Base-by-base conservation (phyloP, 768 basidiomycete species). In the Rhizopogon vinicolor region DNA sequence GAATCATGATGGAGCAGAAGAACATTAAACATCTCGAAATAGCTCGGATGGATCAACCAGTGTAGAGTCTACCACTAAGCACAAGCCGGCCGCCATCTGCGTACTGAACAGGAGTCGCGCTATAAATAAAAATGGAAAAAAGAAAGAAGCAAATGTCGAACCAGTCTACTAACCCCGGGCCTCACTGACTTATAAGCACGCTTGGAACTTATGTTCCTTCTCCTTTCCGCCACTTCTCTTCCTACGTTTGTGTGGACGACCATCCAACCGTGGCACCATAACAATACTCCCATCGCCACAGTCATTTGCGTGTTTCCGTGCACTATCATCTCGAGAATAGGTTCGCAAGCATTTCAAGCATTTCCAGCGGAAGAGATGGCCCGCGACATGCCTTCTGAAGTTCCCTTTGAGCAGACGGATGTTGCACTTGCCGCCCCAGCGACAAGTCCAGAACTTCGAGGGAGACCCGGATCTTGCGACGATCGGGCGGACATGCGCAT, bases 1-100 rank as follows among this genome's bases (percentile, higher is more conserved):
- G 25, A 25, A 25, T 25, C 25, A 25, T 25, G 93, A 98, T 45
- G 98, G 97, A 97, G 80, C 22, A 22, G 93, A 96, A 66, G 96
- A 99, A 68, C 97, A 99, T 59, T 9, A 31, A 22, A 22, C 22
- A 22, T 22, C 22, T 22, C 22, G 22, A 31, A 31, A 9, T 3
- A 31, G 3, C 31, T 9, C 31, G 7, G 31, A 31, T 31, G 31
- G 31, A 31, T 7, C 31, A 31, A 31, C 31, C 1, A 31, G 7
- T 7, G 6, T 31, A 31, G 31, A 7, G 31, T 31, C 31, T 31
- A 31, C 9, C 31, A 31, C 7, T 31, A 31, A 31, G 31, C 9
- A 31, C 31, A 31, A 31, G 6, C 31, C 31, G 31, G 29, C 29
- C 22, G 25, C 25, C 31, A 31, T 31, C 31, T 31, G 25, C 25